phyloP scores from a whole-genome alignment of 2,329 filamentous ascomycete genomes.

The Aspergillus chevalieri region DNA sequence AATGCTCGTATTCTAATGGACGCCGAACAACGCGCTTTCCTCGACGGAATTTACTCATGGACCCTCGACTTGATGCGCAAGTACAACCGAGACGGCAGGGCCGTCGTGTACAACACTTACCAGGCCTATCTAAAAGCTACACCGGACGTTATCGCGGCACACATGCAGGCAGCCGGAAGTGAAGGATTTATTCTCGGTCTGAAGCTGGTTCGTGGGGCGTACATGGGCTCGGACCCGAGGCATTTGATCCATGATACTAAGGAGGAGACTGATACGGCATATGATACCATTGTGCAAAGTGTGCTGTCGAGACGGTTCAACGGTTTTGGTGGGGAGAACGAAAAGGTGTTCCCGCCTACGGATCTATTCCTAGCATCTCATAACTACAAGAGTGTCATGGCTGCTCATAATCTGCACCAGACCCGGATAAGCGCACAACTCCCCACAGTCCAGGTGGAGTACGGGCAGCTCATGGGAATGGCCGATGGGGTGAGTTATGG shows the following conservation, averaged over 20 bases:
- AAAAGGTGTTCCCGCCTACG: conserved; percentile 48
- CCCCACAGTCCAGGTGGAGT: conserved; percentile 45
- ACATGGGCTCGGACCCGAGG: conserved; percentile 63
- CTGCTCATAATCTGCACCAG: conserved; percentile 46
- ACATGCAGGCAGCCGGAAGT: conserved; percentile 54
- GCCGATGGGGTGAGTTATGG: conserved; percentile 55
- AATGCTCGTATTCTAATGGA: conserved; percentile 74
- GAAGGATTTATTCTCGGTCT: conserved; percentile 63
- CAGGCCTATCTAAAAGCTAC: conserved; percentile 68
- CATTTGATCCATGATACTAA: conserved; percentile 67
- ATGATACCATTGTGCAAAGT: conserved; percentile 63
- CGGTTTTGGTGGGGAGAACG: conserved; percentile 13
- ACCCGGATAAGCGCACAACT: conserved; percentile 36
- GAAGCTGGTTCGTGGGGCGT: conserved; percentile 71
- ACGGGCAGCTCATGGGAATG: conserved; percentile 56
- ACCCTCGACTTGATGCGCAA: conserved; percentile 68
- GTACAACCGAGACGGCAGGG: conserved; percentile 62
- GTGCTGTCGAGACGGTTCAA: conserved; percentile 52
- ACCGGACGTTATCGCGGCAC: conserved; percentile 50
- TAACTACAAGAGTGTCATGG: conserved; percentile 64
- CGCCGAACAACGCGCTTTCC: conserved; percentile 74
- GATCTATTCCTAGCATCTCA: conserved; percentile 74
- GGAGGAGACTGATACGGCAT: conserved; percentile 63
- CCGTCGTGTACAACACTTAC: conserved; percentile 73
- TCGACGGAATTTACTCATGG: conserved; percentile 76